Percentiles rank a stretch among this genome's conserved stretches.
These are phyloP conservation scores for Astragalus membranaceus DNA, from an alignment of 306 rosid species.

Conservation along the genomic window DNA sequence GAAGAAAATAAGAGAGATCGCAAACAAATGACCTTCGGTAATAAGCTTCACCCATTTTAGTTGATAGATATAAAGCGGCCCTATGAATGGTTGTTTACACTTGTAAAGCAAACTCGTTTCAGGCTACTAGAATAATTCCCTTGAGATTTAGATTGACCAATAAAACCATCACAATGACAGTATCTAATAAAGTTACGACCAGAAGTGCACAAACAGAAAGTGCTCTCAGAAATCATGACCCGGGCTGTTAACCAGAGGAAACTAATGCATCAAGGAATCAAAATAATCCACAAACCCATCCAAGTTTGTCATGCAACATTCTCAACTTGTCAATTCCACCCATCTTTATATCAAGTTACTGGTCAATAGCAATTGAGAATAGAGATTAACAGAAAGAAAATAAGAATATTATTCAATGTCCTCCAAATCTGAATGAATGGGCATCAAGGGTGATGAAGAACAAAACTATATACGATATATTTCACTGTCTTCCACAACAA, in stretches of 20 bases:
- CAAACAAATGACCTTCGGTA: background rate
- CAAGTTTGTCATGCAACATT: background rate
- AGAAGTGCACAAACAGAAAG: background rate
- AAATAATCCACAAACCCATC: background rate
- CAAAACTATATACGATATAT: background rate
- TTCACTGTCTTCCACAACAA: background rate
- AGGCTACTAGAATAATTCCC: background rate
- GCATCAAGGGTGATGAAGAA: background rate
- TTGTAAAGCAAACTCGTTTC: no score
- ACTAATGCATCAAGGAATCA: background rate
- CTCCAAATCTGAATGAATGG: background rate
- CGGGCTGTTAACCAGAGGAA: background rate
- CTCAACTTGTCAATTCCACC: background rate
- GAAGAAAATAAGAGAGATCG: background rate
- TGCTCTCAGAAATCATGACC: background rate
- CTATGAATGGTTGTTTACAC: background rate
- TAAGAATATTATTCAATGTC: background rate
- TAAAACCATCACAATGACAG: background rate
- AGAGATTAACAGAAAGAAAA: background rate
- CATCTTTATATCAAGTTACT: background rate
- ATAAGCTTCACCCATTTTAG: background rate
- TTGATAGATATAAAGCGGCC: background rate
- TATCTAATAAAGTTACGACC: background rate
- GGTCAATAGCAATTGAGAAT: background rate
- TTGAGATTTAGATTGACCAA: background rate